Conservation (phyloP, 1,139 yeast species). For the Geotrichum cucujoidarum region DNA sequence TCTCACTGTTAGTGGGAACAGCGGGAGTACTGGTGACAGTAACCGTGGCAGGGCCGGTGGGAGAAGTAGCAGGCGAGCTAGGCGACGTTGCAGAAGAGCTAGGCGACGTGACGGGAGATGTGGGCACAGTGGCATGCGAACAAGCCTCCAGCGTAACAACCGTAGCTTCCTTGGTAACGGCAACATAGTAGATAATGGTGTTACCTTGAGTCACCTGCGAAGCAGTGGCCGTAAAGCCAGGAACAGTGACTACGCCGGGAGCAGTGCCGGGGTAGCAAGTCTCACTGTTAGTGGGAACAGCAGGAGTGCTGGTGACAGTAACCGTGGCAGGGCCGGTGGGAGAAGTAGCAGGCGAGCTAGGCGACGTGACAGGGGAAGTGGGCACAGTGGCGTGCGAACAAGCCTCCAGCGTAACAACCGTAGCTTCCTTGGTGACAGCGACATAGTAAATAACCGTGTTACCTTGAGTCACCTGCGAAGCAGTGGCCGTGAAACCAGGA, state of each 20-base stretch:
- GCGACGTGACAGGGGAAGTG: conserved; percentile 7
- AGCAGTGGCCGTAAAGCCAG: conserved; percentile 10
- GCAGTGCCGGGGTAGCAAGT: background rate
- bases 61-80: conserved; percentile 8
- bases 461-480: background rate
- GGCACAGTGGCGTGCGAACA: conserved; percentile 5
- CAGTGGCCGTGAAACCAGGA: background rate
- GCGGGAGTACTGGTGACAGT: conserved; percentile 18
- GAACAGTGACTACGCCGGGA: conserved; percentile 13
- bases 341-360: conserved; percentile 9
- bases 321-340: background rate
- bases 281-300: conserved; percentile 10
- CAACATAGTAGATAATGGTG: background rate
- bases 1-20: conserved; percentile 5
- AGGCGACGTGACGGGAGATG: conserved; percentile 3
- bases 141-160: conserved; percentile 1
- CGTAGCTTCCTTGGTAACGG: background rate
- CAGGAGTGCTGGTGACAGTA: conserved; percentile 17
- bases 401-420: background rate
- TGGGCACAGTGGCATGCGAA: background rate
- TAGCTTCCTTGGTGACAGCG: background rate
- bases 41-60: conserved; percentile 12
- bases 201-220: conserved; percentile 4
- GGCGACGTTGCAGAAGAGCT: conserved; percentile 5
- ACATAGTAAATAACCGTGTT: background rate